Evolutionary conservation across 169 alveolate species (phyloP), one percentile per base, ranked within the genome.

Genomic region (Cryptosporidium sp.): DNA sequence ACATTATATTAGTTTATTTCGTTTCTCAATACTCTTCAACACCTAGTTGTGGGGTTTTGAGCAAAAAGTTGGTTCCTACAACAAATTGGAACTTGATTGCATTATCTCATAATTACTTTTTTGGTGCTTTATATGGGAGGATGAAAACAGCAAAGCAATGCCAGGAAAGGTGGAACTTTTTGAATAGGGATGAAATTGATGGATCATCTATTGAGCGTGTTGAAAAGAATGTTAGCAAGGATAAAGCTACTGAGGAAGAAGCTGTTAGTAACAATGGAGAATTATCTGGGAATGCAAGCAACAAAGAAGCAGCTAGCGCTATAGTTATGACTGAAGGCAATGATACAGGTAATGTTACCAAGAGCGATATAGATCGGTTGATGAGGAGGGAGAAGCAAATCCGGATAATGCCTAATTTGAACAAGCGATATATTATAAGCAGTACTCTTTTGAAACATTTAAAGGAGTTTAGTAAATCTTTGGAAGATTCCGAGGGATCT

Each of bases 21-120:
- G 89, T 80, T 80, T 80, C 89, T 8, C 56, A 62, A 53, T 80
- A 80, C 75, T 45, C 89, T 29, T 80, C 89, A 1, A 31, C 33
- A 21, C 48, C 37, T 26, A 26, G 80, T 29, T 52, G 42, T 26
- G 23, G 73, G 6, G 37, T 48, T 18, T 61, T 65, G 51, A 26
- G 18, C 35, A 65, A 37, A 23, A 44, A 37, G 21, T 6, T 26
- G 48, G 31, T 33, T 42, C 33, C 69, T 8, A 29, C 53, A 16
- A 80, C 80, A n/a, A 80, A 80, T 51, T 80, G 89, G 89, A 80
- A 62, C 67, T 37, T 80, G 18, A 80, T 80, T 44, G 89, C 89
- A 23, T 65, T 80, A 35, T 60, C 89, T 9, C 89, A 62, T 26
- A 80, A 80, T 44, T 62, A 62, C 45, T 80, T 80, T 44, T 80